These are phyloP conservation scores for Perkinsus olseni DNA, from an alignment of 169 alveolate species.

Conservation along the genomic window DNA sequence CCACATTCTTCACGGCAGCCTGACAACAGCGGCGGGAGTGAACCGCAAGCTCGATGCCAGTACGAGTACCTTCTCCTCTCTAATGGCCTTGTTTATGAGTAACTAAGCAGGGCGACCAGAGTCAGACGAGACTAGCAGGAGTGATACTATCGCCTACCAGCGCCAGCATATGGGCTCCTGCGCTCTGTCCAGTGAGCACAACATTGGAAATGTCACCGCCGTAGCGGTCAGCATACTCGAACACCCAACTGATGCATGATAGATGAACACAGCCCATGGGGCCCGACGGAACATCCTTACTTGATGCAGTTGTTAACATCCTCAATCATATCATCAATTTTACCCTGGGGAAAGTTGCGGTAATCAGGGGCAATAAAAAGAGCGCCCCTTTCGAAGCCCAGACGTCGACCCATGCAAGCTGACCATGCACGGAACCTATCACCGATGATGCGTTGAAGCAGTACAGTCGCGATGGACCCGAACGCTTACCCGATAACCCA, in stretches of 20 bases:
- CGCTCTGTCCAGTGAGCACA: background rate
- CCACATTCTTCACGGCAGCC: background rate
- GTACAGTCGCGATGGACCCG: background rate
- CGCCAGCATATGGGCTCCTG: background rate
- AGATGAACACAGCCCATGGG: background rate
- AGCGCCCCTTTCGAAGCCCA: background rate
- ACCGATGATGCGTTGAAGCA: background rate
- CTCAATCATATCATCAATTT: background rate
- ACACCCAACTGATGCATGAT: background rate
- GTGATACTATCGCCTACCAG: background rate
- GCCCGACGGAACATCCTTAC: background rate
- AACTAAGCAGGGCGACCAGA: background rate
- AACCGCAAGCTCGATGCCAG: background rate
- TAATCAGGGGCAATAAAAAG: background rate
- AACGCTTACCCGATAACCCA: background rate
- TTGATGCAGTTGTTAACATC: background rate
- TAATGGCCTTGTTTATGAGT: background rate
- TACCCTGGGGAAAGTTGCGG: background rate
- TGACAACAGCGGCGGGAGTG: background rate
- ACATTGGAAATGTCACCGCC: background rate
- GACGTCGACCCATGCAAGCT: background rate
- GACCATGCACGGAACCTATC: background rate
- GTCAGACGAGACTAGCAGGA: background rate
- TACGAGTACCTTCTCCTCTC: background rate
- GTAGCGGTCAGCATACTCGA: background rate